These are phyloP conservation scores for Blastobotrys peoriensis DNA, from an alignment of 805 yeast genomes.

Conservation along the genomic window DNA sequence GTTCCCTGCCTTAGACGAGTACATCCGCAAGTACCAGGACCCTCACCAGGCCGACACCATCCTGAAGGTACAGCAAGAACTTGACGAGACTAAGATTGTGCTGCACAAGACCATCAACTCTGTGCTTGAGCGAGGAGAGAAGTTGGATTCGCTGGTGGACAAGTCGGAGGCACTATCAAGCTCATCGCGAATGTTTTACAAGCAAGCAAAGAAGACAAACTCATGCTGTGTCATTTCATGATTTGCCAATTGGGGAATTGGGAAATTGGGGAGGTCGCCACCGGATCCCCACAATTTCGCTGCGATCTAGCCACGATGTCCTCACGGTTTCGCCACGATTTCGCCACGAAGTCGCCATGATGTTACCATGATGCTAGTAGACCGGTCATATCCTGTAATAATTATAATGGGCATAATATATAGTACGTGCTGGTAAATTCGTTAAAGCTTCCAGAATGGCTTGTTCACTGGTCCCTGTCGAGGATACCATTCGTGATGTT, in stretches of 20 bases:
- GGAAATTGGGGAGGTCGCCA: no score
- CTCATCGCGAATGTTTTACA: slow-evolving; percentile 88
- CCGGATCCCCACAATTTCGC: no score
- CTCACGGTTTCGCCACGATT: no score
- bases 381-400: no score
- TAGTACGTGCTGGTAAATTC: no score
- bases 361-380: no score
- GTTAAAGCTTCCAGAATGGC: neutral
- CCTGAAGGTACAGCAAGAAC: slow-evolving; percentile 94
- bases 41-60: slow-evolving; percentile 96
- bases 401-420: no score
- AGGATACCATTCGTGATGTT: neutral
- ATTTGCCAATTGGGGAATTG: no score
- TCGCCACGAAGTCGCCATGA: no score
- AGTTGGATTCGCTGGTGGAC: slow-evolving; percentile 87
- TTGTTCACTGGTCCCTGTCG: neutral
- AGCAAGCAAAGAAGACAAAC: slow-evolving; percentile 92
- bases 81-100: slow-evolving; percentile 95
- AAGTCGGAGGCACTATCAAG: slow-evolving; percentile 89
- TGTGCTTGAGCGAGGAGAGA: slow-evolving; percentile 94
- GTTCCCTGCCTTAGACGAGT: slow-evolving; percentile 58
- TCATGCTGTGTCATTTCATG: slow-evolving; percentile 79
- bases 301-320: no score
- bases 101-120: slow-evolving; percentile 92
- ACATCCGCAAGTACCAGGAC: slow-evolving; percentile 83